Evolutionary conservation across 352 stramenopile species (phyloP), one percentile per base, ranked within the genome.

Genomic region (Phytophthora meadii): DNA sequence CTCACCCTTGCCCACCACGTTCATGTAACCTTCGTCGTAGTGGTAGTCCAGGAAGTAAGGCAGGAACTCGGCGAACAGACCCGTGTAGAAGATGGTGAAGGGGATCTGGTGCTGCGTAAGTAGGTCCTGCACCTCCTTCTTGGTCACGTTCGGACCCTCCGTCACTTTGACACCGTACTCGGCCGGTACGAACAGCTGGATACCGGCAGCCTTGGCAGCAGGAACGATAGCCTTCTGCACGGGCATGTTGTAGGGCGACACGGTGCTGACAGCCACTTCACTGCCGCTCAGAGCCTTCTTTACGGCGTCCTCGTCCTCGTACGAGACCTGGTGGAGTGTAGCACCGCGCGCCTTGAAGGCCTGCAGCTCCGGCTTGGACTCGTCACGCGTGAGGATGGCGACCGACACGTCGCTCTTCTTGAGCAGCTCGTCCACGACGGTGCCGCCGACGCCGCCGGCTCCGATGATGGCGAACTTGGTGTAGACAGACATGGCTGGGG

Each of bases 181-280:
- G 15, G 51, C 40, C 32, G 65, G 59, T 30, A 73, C 54, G 27
- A 73, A 73, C 10, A 73, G 53, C 54, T 73, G 52, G 22, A 69
- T 50, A 40, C 58, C 59, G 4, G 65, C 65, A 22, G 52, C 47
- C 48, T 73, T 73, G 32, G 59, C 65, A 9, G 51, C 65, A 0
- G 15, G 37, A 1, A 62, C 47, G 4, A 62, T 25, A n/a, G 25
- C 28, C 14, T 45, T 27, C 30, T 69, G 65, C 32, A 56, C 34
- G 22, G 28, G 19, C 44, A 67, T 60, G 34, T 39, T 32, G 39
- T 17, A 42, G 12, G 11, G 14, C 37, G 14, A 42, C 14, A 19
- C 14, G 37, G 37, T 42, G 14, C 37, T 22, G 37, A 42, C n/a
- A 14, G 37, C 37, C 37, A 42, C 37, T 22, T n/a, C 37, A 22